Conservation (phyloP, 306 rosid genomes). For the Lathyrus sativus region DNA sequence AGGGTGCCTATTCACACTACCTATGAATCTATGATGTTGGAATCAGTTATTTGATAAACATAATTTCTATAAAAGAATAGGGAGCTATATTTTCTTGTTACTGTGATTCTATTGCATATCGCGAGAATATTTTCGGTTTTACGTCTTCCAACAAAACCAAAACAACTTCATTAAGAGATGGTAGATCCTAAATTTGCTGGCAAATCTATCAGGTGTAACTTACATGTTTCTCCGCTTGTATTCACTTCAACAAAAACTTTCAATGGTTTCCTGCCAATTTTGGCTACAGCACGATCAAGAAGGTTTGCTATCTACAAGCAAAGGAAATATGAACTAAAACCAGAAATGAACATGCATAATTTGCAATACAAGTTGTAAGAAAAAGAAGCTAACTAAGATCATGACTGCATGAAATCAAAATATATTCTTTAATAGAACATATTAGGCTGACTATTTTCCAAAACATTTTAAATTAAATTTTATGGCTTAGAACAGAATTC, state of each 20-base stretch:
- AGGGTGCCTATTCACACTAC: not conserved
- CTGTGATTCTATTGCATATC: constrained; percentile 18
- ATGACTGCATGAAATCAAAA: constrained; percentile 15
- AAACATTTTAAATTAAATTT: not conserved
- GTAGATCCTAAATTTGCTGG: constrained; percentile 8
- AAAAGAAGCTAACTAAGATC: constrained; percentile 15
- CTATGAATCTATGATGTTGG: not conserved
- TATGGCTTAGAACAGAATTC: not conserved
- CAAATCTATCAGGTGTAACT: constrained; percentile 36
- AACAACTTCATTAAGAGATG: constrained; percentile 24
- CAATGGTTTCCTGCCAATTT: constrained; percentile 78
- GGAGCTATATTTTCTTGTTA: constrained; percentile 1
- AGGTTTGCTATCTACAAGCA: constrained; percentile 72
- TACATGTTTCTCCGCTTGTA: constrained; percentile 97
- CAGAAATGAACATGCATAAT: constrained; percentile 13
- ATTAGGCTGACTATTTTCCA: not conserved
- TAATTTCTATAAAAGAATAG: constrained; percentile 20
- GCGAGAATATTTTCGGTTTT: not conserved
- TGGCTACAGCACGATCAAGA: constrained; percentile 67
- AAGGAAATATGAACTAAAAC: not conserved
- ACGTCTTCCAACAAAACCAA: constrained; percentile 18
- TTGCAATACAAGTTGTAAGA: constrained; percentile 3
- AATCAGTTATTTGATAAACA: constrained; percentile 1
- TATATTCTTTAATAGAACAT: constrained; percentile 9
- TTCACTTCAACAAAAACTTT: constrained; percentile 88